phyloP scores from a whole-genome alignment of 768 basidiomycete species.

The Hortiboletus flavorubellus region DNA sequence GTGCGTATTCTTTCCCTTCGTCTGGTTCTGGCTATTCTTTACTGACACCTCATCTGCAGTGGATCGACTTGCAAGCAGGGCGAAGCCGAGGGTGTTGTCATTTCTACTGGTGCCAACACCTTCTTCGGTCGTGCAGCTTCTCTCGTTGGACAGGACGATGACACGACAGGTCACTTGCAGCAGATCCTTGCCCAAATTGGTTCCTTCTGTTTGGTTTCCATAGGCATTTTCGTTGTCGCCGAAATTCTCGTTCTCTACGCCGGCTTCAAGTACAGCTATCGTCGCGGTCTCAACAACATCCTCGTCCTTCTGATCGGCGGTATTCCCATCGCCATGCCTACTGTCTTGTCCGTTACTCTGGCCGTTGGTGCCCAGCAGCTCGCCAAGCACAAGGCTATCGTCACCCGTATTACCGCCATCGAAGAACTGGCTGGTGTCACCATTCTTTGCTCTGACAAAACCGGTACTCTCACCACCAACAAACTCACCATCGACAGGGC shows the following conservation, averaged over 20 bases:
- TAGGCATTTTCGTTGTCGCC: slow-evolving; percentile 92
- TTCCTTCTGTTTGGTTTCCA: slow-evolving; percentile 94
- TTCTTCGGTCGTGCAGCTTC: slow-evolving; percentile 99
- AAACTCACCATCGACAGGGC: slow-evolving; percentile 96
- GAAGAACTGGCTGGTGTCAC: slow-evolving; percentile 98
- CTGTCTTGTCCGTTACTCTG: slow-evolving; percentile 95
- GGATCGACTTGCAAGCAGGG: slow-evolving; percentile 99
- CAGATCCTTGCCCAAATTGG: slow-evolving; percentile 98
- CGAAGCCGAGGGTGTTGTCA: slow-evolving; percentile 98
- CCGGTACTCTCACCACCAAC: slow-evolving; percentile 97
- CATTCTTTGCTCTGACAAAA: slow-evolving; percentile 98
- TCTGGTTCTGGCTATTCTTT: background rate
- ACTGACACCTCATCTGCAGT: slow-evolving; percentile 34
- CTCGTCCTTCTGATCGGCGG: slow-evolving; percentile 99
- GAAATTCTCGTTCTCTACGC: slow-evolving; percentile 95
- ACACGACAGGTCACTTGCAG: slow-evolving; percentile 97
- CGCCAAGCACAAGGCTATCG: slow-evolving; percentile 99
- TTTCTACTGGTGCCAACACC: slow-evolving; percentile 95
- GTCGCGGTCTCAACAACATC: slow-evolving; percentile 95
- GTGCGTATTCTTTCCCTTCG: slow-evolving; percentile 45
- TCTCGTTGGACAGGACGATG: slow-evolving; percentile 95
- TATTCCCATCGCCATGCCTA: slow-evolving; percentile 99
- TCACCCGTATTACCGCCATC: slow-evolving; percentile 99
- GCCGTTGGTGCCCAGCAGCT: slow-evolving; percentile 99
- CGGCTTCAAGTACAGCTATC: slow-evolving; percentile 86